Base-by-base conservation (phyloP, 2,329 filamentous ascomycete species). In the Rhinocladiella mackenziei region DNA sequence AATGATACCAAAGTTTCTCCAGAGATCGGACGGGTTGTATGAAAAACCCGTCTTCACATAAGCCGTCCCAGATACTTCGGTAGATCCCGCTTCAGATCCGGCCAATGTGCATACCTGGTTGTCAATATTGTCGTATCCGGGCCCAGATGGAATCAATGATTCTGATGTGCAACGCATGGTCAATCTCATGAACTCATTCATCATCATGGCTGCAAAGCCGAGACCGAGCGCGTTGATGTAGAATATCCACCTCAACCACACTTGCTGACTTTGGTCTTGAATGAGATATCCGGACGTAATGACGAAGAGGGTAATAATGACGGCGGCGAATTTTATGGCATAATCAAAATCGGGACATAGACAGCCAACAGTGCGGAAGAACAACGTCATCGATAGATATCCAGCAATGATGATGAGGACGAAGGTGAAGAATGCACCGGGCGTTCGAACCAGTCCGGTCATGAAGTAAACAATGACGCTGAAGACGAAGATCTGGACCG, bases 281-380 rank as follows among this genome's bases (percentile, higher is more conserved):
- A 94, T 91, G 30, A 94, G 68, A 64, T 92, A 94, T 3, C 88
- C 88, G 1, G 81, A 84, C 0, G 86, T 92, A 14, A 88, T 71
- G 18, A 92, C 79, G 56, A 89, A 87, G n/a, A 89, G 67, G 0
- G 85, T 89, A 53, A 94, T 88, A 39, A 88, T 76, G 1, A 87
- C 73, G 4, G 86, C 81, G 5, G 86, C 86, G 43, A 86, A 83
- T 62, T 89, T 89, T 64, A 89, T 86, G 2, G 89, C 89, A 31
- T 84, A 85, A 60, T 94, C 86, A 45, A 94, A 94, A 58, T 88
- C 84, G 0, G 85, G 84, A 47, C 83, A 88, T 9, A 86, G 48
- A 48, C 81, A 87, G 5, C 83, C 86, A 2, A 89, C 73, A 2
- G 83, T 85, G 47, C 86, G 71, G 70, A 89, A 89, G 62, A 88